Conservation (phyloP, 2,329 filamentous ascomycete genomes). For the Trichocomaceae sp. region DNA sequence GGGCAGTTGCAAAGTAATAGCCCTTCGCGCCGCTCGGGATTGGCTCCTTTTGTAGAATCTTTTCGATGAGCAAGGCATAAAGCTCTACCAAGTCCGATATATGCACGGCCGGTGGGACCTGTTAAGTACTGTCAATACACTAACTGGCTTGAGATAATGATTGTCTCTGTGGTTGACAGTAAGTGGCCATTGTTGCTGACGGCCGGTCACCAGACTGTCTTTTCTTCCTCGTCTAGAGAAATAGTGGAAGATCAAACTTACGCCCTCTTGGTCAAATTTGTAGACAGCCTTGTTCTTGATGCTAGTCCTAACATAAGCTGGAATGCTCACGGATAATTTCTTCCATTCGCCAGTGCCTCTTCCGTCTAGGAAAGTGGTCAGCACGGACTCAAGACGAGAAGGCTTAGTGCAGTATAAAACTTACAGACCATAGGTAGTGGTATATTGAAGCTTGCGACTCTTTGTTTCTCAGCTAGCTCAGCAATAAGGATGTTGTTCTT, state of each 20-base stretch:
- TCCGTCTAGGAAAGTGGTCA: background rate
- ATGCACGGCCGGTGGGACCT: background rate
- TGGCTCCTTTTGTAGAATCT: background rate
- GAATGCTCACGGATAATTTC: constrained; percentile 4
- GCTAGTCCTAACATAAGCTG: background rate
- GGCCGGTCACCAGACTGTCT: no score
- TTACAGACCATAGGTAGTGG: background rate
- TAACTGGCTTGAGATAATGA: no score
- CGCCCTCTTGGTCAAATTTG: background rate
- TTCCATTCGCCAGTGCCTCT: constrained; percentile 2
- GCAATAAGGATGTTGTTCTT: background rate
- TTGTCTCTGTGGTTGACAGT: no score
- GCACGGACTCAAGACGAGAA: background rate
- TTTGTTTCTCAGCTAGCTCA: background rate
- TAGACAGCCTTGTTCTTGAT: constrained; percentile 2
- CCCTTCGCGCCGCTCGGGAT: background rate
- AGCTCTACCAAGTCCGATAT: background rate
- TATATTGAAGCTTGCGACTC: background rate
- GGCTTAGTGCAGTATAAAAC: background rate
- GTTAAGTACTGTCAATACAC: no score
- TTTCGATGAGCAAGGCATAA: background rate
- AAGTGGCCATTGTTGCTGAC: no score
- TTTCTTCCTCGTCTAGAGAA: background rate
- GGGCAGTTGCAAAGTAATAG: constrained; percentile 1
- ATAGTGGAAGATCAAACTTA: no score